Conservation (phyloP, 75 land plant species). For the Sequoiadendron giganteum region DNA sequence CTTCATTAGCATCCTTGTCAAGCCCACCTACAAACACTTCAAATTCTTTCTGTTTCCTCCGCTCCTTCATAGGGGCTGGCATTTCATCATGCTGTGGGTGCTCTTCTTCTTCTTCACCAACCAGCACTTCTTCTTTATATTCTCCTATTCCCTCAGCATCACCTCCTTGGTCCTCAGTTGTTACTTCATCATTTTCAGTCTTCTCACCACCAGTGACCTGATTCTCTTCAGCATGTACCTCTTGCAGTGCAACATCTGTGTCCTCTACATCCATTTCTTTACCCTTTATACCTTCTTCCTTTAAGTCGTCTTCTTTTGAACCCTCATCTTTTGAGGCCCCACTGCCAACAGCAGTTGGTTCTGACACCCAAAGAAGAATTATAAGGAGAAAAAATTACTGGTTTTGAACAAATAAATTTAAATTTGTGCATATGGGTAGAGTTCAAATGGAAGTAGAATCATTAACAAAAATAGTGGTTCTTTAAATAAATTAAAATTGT, state of each 20-base stretch:
- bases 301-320: neutral
- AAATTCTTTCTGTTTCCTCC: constrained; percentile 42
- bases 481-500: neutral
- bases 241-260: neutral
- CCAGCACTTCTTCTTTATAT: constrained; percentile 8
- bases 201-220: neutral
- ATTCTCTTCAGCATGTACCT: neutral
- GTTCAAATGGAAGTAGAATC: neutral
- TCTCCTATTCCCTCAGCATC: neutral
- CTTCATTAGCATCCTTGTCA: constrained; percentile 48
- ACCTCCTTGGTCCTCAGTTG: neutral
- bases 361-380: neutral
- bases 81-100: constrained; percentile 11
- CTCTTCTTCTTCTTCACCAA: neutral
- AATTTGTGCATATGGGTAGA: neutral
- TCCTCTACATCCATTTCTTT: neutral
- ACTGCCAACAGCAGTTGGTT: neutral
- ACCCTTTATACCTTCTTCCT: neutral
- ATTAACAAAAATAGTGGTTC: too few species aligned
- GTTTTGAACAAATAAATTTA: neutral
- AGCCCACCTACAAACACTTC: constrained; percentile 64
- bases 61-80: constrained; percentile 27
- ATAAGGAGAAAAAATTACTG: neutral
- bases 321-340: neutral
- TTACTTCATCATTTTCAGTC: neutral